A percentile compares a stretch with the other conserved stretches of the same genome.
Conservation (phyloP, 1,284 basidiomycete species). For the Cystobasidium slooffiae region DNA sequence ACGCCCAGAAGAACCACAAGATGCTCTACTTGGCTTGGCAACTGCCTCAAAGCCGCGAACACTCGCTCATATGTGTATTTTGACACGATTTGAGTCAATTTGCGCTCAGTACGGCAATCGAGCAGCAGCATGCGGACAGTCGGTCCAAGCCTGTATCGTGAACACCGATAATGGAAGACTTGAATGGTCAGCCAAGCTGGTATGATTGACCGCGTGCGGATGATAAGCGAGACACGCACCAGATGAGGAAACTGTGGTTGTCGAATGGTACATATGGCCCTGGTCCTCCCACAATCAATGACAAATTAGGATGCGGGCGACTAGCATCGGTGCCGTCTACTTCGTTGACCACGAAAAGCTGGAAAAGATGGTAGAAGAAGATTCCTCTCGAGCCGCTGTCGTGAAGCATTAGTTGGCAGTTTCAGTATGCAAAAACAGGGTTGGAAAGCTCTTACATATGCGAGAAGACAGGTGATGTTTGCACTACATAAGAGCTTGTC, state of each 20-base stretch:
- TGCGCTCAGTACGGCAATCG: slow-evolving; percentile 83
- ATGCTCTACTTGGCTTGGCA: slow-evolving; percentile 75
- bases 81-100: slow-evolving; percentile 77
- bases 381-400: slow-evolving; percentile 67
- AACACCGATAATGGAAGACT: too few species aligned
- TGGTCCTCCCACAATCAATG: slow-evolving; percentile 57
- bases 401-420: background rate
- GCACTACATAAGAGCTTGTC: slow-evolving; percentile 3
- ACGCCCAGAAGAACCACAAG: slow-evolving; percentile 76
- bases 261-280: slow-evolving; percentile 60
- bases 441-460: slow-evolving; percentile 14
- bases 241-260: slow-evolving; percentile 30
- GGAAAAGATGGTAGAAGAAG: slow-evolving; percentile 90
- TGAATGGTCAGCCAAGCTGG: background rate
- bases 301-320: slow-evolving; percentile 57
- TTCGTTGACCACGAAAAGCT: slow-evolving; percentile 75
- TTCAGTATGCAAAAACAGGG: background rate
- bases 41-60: slow-evolving; percentile 61
- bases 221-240: background rate
- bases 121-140: slow-evolving; percentile 66
- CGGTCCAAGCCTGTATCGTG: slow-evolving; percentile 45
- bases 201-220: too few species aligned
- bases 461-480: slow-evolving; percentile 38
- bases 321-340: slow-evolving; percentile 72
- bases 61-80: slow-evolving; percentile 70